Evolutionary conservation across 345 rosid genomes (phyloP).

Genomic region (Boechera retrofracta): DNA sequence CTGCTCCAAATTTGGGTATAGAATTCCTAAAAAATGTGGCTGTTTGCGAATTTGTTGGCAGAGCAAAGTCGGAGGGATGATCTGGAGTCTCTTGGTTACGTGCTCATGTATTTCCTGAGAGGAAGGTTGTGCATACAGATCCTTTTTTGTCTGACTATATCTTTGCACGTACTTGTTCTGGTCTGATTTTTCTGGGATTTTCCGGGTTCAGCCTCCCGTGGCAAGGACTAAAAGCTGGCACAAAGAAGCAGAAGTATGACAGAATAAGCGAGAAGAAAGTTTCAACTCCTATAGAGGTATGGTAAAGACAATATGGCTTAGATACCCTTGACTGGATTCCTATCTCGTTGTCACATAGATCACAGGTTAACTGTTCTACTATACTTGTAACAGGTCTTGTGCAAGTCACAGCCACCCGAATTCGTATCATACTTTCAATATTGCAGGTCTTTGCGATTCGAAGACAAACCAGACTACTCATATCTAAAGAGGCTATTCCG

Average conservation of each 20-base stretch:
- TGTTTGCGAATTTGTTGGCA: constrained; percentile 41
- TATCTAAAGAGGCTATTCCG: constrained; percentile 80
- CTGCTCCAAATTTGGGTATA: constrained; percentile 20
- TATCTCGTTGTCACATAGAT: constrained; percentile 14
- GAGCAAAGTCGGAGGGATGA: constrained; percentile 97
- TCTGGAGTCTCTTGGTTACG: constrained; percentile 89
- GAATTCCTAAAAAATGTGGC: background rate
- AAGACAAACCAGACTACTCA: constrained; percentile 89
- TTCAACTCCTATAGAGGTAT: constrained; percentile 92
- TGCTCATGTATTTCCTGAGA: constrained; percentile 83
- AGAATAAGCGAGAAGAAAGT: constrained; percentile 89
- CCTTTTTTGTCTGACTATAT: constrained; percentile 9
- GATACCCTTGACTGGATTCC: constrained; percentile 23
- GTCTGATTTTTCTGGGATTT: constrained; percentile 36
- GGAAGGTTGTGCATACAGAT: constrained; percentile 65
- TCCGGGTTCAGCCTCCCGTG: constrained; percentile 73
- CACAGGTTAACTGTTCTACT: constrained; percentile 15
- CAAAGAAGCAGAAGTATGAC: constrained; percentile 89
- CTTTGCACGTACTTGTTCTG: constrained; percentile 10
- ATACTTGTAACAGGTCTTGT: constrained; percentile 59
- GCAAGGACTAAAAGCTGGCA: constrained; percentile 93
- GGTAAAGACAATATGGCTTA: constrained; percentile 10
- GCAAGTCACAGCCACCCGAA: constrained; percentile 75
- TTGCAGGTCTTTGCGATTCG: constrained; percentile 82
- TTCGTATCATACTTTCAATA: constrained; percentile 87